phyloP scores from a whole-genome alignment of 108 stramenopile species.

The Discostella pseudostelligera region DNA sequence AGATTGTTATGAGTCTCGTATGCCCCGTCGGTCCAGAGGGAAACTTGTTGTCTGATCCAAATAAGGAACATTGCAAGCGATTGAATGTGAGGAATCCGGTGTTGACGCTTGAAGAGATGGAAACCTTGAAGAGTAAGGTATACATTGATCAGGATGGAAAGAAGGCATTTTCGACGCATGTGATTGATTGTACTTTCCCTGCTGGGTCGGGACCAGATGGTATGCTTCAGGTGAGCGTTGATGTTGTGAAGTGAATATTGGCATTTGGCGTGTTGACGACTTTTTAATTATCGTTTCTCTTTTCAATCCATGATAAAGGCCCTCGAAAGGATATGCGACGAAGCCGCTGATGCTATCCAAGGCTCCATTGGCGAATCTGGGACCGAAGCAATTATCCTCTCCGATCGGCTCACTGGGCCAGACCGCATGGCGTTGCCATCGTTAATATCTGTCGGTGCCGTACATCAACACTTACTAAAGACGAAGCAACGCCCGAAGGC shows the following conservation, averaged over 20 bases:
- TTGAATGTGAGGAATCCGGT: slow-evolving; percentile 90
- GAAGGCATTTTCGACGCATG: slow-evolving; percentile 71
- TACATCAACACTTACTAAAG: slow-evolving; percentile 94
- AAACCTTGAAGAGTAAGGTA: slow-evolving; percentile 84
- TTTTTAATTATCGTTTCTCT: not conserved
- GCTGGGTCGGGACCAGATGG: slow-evolving; percentile 87
- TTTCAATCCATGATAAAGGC: slow-evolving; percentile 60
- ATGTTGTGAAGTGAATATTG: not conserved
- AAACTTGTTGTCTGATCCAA: slow-evolving; percentile 81
- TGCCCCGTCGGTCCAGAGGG: slow-evolving; percentile 95
- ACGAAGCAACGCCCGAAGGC: slow-evolving; percentile 94
- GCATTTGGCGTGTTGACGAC: not conserved
- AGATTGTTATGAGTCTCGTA: slow-evolving; percentile 97
- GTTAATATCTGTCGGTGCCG: slow-evolving; percentile 93
- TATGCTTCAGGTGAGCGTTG: slow-evolving; percentile 74
- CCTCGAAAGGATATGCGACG: slow-evolving; percentile 90
- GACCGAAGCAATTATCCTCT: slow-evolving; percentile 86
- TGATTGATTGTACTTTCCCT: slow-evolving; percentile 92
- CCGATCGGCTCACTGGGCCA: slow-evolving; percentile 85
- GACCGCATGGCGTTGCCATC: slow-evolving; percentile 93
- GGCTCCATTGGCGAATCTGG: slow-evolving; percentile 77
- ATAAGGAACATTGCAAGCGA: slow-evolving; percentile 75
- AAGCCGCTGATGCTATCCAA: slow-evolving; percentile 90
- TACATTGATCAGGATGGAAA: slow-evolving; percentile 64
- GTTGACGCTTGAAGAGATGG: slow-evolving; percentile 91